Evolutionary conservation across 1,284 basidiomycete species (phyloP), one percentile per base, ranked within the genome.

Genomic region (Calocybe gambosa): DNA sequence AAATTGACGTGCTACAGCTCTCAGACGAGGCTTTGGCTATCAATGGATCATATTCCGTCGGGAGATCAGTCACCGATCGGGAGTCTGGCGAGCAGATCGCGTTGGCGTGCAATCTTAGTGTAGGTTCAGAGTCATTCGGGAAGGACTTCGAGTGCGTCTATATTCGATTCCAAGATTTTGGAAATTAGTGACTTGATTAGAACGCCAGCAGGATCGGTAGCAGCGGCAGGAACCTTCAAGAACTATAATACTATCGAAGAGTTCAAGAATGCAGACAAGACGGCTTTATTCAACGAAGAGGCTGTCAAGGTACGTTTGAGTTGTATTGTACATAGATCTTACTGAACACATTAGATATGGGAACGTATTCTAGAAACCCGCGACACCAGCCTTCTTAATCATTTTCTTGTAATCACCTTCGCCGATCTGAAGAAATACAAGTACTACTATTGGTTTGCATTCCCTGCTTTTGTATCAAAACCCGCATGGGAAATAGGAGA

Each of bases 371-470:
- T 71, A 40, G 59, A 70, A 31, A 74, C 70, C 39, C 71, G 72
- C 42, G 75, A 80, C 49, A 67, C 74, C 0, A 61, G 73, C 2
- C 64, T 71, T 8, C 72, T 97, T 40, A 88, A 80, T 47, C 75
- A 76, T 1, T 98, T 98, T 66, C 72, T 97, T 12, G 71, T 96
- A 20, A 86, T 99, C 55, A 92, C 93, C 0, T 99, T 87, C 58
- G 90, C 96, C 0, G 96, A 99, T 64, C 82, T 99, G 50, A 99
- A 99, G 74, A 97, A 95, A 66, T 98, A 95, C 72, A 88, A 87
- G 53, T 98, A 92, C 64, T 93, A 88, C 62, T 97, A 99, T 67
- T 98, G 95, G 94, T 97, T 97, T 58, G 89, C 89, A 0, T 96
- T 97, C 64, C 96, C 96, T 0, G 92, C 93, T 0, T 82, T 98